Evolutionary conservation across 805 yeast species (phyloP).

Genomic region (Suhomyces sp.): DNA sequence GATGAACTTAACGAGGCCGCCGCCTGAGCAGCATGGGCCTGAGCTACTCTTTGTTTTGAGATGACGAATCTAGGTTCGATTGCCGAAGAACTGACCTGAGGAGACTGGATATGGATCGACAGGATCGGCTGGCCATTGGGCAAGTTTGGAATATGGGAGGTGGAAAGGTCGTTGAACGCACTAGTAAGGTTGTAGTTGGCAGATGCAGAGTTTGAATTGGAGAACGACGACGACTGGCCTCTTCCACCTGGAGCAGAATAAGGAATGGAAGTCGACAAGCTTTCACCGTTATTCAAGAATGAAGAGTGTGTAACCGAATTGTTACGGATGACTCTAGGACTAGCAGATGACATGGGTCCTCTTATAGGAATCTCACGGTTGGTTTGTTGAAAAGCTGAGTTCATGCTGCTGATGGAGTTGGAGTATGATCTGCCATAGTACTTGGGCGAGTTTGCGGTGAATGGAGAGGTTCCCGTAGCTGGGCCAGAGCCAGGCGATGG

Average conservation of each 20-base stretch:
- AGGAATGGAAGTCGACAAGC: slow-evolving; percentile 60
- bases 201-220: slow-evolving; percentile 29
- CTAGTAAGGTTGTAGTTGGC: slow-evolving; percentile 2
- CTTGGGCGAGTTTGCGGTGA: slow-evolving; percentile 11
- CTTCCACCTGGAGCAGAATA: slow-evolving; percentile 70
- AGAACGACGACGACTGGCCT: slow-evolving; percentile 10
- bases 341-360: slow-evolving; percentile 20
- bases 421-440: slow-evolving; percentile 10
- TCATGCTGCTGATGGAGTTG: slow-evolving; percentile 9
- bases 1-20: slow-evolving; percentile 33
- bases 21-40: slow-evolving; percentile 41
- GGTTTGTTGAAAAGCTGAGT: slow-evolving; percentile 13
- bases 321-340: slow-evolving; percentile 42
- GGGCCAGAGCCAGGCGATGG: not conserved
- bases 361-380: slow-evolving; percentile 17
- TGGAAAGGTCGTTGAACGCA: slow-evolving; percentile 5
- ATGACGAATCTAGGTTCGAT: slow-evolving; percentile 87
- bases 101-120: slow-evolving; percentile 69
- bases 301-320: slow-evolving; percentile 41
- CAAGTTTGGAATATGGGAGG: slow-evolving; percentile 45
- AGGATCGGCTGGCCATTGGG: slow-evolving; percentile 57
- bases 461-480: slow-evolving; percentile 1
- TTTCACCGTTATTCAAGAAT: slow-evolving; percentile 34
- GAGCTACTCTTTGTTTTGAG: slow-evolving; percentile 69
- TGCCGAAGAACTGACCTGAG: slow-evolving; percentile 53